Conservation (phyloP, 805 yeast species). For the Millerozyma miso region DNA sequence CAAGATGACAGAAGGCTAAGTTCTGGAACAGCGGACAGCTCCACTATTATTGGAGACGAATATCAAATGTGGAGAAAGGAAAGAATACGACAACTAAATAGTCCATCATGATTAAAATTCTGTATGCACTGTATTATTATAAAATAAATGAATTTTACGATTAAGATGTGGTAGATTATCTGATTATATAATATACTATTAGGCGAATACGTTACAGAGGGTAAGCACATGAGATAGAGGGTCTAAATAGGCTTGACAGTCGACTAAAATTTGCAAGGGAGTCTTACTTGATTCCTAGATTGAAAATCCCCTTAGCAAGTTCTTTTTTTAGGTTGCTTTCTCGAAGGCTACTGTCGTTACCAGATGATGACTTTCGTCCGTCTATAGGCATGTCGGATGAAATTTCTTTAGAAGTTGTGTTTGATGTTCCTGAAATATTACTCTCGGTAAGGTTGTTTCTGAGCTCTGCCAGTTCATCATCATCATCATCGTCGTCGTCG, state of each 20-base stretch:
- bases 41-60: constrained; percentile 38
- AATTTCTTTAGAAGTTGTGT: constrained; percentile 3
- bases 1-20: constrained; percentile 10
- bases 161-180: not conserved
- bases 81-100: constrained; percentile 23
- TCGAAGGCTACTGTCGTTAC: not conserved
- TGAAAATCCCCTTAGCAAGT: not conserved
- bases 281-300: not conserved
- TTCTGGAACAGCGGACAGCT: constrained; percentile 27
- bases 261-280: too few relatives aligned
- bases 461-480: constrained; percentile 29
- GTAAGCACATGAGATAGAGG: too few relatives aligned
- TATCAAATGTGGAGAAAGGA: constrained; percentile 39
- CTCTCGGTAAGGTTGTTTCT: not conserved
- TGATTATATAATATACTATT: too few relatives aligned
- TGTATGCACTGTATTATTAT: constrained; percentile 2
- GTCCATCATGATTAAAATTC: not conserved
- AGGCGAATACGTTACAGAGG: too few relatives aligned
- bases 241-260: too few relatives aligned
- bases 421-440: not conserved
- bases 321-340: not conserved
- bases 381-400: not conserved
- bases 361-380: not conserved
- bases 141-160: not conserved
- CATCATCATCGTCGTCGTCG: constrained; percentile 35